Base-by-base conservation (phyloP, 441 rosid species). In the Gossypium gossypioides region DNA sequence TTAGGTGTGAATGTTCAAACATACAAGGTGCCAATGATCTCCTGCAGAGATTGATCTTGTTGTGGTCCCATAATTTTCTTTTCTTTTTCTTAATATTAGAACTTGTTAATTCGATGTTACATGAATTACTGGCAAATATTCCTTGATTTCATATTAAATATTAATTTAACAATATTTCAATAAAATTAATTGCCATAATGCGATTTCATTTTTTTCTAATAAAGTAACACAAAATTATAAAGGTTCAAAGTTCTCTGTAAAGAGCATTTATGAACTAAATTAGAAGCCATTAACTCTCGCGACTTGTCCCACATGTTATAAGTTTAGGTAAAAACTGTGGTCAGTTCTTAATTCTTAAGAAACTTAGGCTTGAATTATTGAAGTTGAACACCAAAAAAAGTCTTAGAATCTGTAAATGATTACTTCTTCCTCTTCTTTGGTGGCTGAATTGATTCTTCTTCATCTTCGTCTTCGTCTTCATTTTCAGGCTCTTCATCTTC, bases 361-460 rank as follows among this genome's bases (percentile, higher is more conserved):
- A 59, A 27, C 48, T 34, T 3, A 18, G 40, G 68, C 19, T 63
- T 63, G 50, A 1, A 19, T 63, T 63, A 63, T 63, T 63, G 68
- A 63, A 37, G 40, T 34, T 34, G 40, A 34, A 34, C 40, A 4
- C 27, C 68, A 3, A 22, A 55, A 55, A 1, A 21, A 56, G 6
- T 56, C 60, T 0, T 4, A 9, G 12, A 56, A 56, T 56, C n/a
- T 56, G 16, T 48, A n/a, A 13, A 21, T 55, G 4, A 9, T 56
- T 10, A 63, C 51, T 63, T 63, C 29, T 64, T 64, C 19, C 69
- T 19, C 54, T 42, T 64, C 54, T 64, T 64, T 22, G 54, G 69
- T 40, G 69, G 69, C 19, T 64, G 69, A 64, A 64, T 15, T 0
- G 27, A 4, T 16, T 64, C 54, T 6, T 64, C 69, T 5, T 64